Base-by-base conservation (phyloP, 352 stramenopile genomes). In the Pythium periplocum region DNA sequence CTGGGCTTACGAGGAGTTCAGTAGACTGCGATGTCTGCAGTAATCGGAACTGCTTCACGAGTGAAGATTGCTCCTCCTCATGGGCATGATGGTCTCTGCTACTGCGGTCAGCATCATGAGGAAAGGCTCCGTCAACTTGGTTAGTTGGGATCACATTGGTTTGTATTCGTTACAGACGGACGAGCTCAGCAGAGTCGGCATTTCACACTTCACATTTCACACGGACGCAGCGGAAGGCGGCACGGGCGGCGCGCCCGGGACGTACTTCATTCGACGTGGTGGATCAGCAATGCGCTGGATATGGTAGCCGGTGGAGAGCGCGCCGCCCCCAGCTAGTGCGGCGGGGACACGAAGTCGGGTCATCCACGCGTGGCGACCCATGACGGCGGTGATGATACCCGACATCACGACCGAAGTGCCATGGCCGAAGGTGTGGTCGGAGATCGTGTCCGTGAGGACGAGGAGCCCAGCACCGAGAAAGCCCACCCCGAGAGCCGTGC, bases 361-460 rank as follows among this genome's bases (percentile, higher is more conserved):
- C 41, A 78, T 44, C 42, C 74, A 46, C 11, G 81, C 78, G 47
- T 76, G 76, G 11, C 66, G 59, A 2, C 64, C 68, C 72, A 80
- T 86, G 46, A 91, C 68, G 26, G 68, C 66, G 2, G 76, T 62
- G 59, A 91, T 85, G 55, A 91, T 38, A 1, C 72, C 64, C 9
- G 81, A 88, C 81, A 91, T 91, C 41, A 65, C 62, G 35, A 86
- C 57, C 35, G 74, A 83, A 36, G 81, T 88, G 52, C 72, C 66
- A 55, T 91, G 81, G 39, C 70, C 62, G 53, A 91, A 91, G 38
- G 76, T 71, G 51, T 89, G 72, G 37, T 91, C 75, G 31, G 68
- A 76, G 65, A 91, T 91, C 11, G 70, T 73, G 40, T 89, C 78
- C 1, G 75, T 85, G 36, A 88, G 56, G 42, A 86, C 81, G 32